Conservation (phyloP, 148 eudicot species). For the Rheum nobile region DNA sequence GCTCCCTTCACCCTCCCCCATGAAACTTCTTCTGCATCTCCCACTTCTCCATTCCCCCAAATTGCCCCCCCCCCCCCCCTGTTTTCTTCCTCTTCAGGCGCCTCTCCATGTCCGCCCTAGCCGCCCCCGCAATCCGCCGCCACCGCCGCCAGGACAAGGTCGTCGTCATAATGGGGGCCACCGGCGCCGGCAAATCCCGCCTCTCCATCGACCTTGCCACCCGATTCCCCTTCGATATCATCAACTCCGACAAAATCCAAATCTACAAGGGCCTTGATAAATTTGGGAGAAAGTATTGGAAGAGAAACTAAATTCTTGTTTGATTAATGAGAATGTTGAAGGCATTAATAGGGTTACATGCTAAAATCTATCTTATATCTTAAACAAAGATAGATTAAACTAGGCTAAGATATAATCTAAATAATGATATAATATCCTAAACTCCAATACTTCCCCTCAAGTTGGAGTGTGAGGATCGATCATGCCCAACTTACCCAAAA, state of each 20-base stretch:
- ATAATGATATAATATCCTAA: too few species aligned
- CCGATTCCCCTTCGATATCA: conserved; percentile 22
- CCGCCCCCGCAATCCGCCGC: background rate
- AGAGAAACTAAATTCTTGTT: too few species aligned
- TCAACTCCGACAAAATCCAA: conserved; percentile 52
- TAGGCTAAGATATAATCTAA: too few species aligned
- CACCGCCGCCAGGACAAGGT: conserved; percentile 23
- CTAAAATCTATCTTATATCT: too few species aligned
- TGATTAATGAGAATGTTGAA: too few species aligned
- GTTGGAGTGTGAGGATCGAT: too few species aligned
- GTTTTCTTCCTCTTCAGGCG: background rate
- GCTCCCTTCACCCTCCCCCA: background rate
- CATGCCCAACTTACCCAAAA: too few species aligned
- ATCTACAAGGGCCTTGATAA: conserved; percentile 44
- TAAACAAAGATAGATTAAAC: too few species aligned
- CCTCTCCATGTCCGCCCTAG: background rate
- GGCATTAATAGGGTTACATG: too few species aligned
- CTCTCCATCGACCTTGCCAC: conserved; percentile 41
- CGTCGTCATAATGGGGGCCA: conserved; percentile 43
- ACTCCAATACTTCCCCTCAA: too few species aligned
- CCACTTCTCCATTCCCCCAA: background rate
- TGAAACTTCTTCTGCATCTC: background rate
- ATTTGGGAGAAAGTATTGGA: too few species aligned
- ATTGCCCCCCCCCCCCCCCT: background rate
- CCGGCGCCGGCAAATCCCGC: conserved; percentile 46